Evolutionary conservation across 768 basidiomycete species (phyloP).

Genomic region (Lanmaoa pseudosensibilis): DNA sequence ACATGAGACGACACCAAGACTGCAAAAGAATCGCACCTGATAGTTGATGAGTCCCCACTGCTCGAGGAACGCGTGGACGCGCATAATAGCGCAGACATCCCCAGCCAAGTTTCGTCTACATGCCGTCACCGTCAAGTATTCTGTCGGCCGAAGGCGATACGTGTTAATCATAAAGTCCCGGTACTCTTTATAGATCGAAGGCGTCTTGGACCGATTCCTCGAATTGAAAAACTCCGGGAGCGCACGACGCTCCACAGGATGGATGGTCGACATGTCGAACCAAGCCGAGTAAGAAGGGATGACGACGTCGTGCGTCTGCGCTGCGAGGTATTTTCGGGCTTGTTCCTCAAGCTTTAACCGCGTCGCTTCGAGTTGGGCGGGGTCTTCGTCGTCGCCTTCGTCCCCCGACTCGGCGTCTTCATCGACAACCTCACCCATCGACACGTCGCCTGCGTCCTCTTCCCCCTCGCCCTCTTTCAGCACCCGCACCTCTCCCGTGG

Average conservation of each 20-base stretch:
- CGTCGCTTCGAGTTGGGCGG: slow-evolving; percentile 78
- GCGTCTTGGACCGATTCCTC: slow-evolving; percentile 92
- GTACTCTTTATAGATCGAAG: slow-evolving; percentile 97
- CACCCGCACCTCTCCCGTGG: slow-evolving; percentile 37
- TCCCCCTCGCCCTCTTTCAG: slow-evolving; percentile 58
- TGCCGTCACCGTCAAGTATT: slow-evolving; percentile 97
- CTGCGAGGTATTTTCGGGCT: slow-evolving; percentile 91
- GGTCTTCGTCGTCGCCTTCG: slow-evolving; percentile 84
- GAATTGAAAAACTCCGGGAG: slow-evolving; percentile 99
- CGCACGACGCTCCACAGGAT: slow-evolving; percentile 87
- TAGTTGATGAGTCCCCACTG: slow-evolving; percentile 99
- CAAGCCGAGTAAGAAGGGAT: slow-evolving; percentile 97
- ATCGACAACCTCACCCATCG: slow-evolving; percentile 77
- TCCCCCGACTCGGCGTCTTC: slow-evolving; percentile 78
- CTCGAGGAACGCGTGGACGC: slow-evolving; percentile 97
- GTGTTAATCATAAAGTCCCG: slow-evolving; percentile 99
- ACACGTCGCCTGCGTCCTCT: slow-evolving; percentile 71
- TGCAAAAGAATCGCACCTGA: slow-evolving; percentile 58
- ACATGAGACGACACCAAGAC: neutral
- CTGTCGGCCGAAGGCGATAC: slow-evolving; percentile 87
- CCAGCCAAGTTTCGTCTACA: slow-evolving; percentile 95
- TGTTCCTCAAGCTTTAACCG: slow-evolving; percentile 79
- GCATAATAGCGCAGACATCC: slow-evolving; percentile 98
- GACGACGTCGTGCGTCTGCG: slow-evolving; percentile 95
- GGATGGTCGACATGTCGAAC: slow-evolving; percentile 95